Conservation (phyloP, 2,329 filamentous ascomycete genomes). For the Trichoderma koningiopsis region DNA sequence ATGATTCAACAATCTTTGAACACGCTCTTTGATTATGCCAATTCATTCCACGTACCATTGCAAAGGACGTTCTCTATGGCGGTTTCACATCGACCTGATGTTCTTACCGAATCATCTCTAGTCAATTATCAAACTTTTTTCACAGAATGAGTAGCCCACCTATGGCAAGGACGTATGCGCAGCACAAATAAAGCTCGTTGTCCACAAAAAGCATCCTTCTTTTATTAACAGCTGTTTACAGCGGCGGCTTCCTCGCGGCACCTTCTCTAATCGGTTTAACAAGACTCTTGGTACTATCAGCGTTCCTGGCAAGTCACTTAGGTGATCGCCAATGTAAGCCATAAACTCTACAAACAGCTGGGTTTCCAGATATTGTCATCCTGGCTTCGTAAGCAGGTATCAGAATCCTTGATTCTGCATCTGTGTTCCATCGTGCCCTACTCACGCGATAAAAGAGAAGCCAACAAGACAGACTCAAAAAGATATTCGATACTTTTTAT, state of each 20-base stretch:
- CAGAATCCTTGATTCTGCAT: neutral
- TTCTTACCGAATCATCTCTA: neutral
- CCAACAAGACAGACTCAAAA: neutral
- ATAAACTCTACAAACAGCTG: neutral
- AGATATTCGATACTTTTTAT: neutral
- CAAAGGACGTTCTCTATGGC: neutral
- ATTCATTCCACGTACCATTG: neutral
- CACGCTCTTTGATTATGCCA: neutral
- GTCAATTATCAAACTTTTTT: neutral
- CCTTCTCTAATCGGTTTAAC: conserved; percentile 22
- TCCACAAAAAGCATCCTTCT: conserved; percentile 15
- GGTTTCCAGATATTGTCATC: too few relatives aligned
- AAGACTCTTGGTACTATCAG: neutral
- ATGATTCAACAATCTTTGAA: neutral
- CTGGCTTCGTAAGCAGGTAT: neutral
- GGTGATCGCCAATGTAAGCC: neutral
- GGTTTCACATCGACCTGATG: conserved; percentile 8
- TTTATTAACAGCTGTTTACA: neutral
- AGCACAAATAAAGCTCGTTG: conserved; percentile 10
- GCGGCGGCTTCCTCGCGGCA: conserved; percentile 12
- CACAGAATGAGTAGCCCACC: neutral
- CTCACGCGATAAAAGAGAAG: neutral
- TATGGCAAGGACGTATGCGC: conserved; percentile 1
- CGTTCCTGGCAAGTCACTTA: neutral
- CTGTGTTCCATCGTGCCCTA: neutral